Percentiles rank a stretch among this genome's conserved stretches.
These are phyloP conservation scores for Hysterangium stoloniferum DNA, from an alignment of 768 basidiomycete species.

Conservation along the genomic window DNA sequence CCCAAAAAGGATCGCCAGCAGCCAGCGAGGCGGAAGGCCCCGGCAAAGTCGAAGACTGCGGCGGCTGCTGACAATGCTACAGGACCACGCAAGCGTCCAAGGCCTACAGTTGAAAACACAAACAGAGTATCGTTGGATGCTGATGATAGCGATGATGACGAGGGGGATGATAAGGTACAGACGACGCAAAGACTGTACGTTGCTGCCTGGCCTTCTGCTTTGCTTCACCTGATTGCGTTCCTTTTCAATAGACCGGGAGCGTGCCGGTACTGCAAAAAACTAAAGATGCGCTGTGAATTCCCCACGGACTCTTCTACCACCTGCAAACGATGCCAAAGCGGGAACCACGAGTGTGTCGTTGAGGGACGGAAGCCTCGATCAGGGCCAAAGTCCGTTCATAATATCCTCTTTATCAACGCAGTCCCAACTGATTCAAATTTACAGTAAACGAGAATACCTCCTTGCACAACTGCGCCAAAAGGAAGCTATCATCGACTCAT, in stretches of 20 bases:
- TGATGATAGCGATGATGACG: conserved; percentile 2
- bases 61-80: too few species aligned
- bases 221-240: neutral
- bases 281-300: conserved; percentile 91
- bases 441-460: conserved; percentile 78
- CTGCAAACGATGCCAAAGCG: conserved; percentile 69
- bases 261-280: conserved; percentile 79
- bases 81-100: conserved; percentile 1
- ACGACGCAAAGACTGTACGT: neutral
- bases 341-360: conserved; percentile 73
- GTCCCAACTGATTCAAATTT: conserved; percentile 4
- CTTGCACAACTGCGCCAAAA: conserved; percentile 83
- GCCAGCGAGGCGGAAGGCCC: neutral
- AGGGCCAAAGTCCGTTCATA: conserved; percentile 67
- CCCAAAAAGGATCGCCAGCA: neutral
- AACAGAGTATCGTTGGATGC: neutral
- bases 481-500: conserved; percentile 77
- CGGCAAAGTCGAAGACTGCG: neutral
- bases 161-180: neutral
- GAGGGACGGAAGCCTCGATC: conserved; percentile 75
- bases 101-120: neutral
- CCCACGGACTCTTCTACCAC: conserved; percentile 60
- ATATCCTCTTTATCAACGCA: neutral
- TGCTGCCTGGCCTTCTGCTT: neutral
- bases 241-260: conserved; percentile 55